Conservation (phyloP, 2,329 filamentous ascomycete genomes). For the Aureobasidium zeae region DNA sequence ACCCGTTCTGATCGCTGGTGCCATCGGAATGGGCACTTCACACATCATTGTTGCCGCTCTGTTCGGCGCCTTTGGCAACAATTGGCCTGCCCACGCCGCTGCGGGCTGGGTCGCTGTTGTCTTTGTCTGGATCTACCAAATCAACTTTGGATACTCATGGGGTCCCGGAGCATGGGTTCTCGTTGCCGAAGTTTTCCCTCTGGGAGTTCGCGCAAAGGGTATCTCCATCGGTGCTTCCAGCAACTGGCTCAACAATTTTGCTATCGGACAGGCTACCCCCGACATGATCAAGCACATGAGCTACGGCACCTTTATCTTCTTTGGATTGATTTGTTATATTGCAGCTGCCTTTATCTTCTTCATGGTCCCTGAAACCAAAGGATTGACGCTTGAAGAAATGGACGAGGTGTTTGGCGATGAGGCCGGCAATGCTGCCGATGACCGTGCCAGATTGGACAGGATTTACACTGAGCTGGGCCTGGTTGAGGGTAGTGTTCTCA, state of each 20-base stretch:
- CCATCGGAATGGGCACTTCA: conserved; percentile 59
- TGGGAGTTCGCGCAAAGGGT: conserved; percentile 60
- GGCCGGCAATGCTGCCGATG: conserved; percentile 12
- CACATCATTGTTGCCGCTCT: conserved; percentile 63
- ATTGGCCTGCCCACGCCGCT: conserved; percentile 46
- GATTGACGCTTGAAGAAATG: conserved; percentile 47
- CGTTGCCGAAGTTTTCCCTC: conserved; percentile 64
- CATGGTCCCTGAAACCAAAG: conserved; percentile 47
- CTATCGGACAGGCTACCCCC: conserved; percentile 40
- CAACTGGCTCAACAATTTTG: conserved; percentile 31
- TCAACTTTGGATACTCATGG: conserved; percentile 69
- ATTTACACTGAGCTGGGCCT: conserved; percentile 15
- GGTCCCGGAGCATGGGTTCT: conserved; percentile 50
- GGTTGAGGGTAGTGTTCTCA: not conserved
- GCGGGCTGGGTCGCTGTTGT: conserved; percentile 60
- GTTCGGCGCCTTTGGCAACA: conserved; percentile 48
- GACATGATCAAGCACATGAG: conserved; percentile 55
- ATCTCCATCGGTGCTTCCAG: conserved; percentile 53
- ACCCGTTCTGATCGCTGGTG: conserved; percentile 52
- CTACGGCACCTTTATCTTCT: conserved; percentile 65
- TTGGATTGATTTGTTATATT: conserved; percentile 54
- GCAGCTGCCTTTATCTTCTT: conserved; percentile 49
- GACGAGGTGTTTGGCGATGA: conserved; percentile 32
- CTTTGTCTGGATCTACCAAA: conserved; percentile 65
- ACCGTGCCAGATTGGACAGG: conserved; percentile 13